These are phyloP conservation scores for Boletus pseudopeckii DNA, from an alignment of 768 basidiomycete genomes.

Conservation along the genomic window DNA sequence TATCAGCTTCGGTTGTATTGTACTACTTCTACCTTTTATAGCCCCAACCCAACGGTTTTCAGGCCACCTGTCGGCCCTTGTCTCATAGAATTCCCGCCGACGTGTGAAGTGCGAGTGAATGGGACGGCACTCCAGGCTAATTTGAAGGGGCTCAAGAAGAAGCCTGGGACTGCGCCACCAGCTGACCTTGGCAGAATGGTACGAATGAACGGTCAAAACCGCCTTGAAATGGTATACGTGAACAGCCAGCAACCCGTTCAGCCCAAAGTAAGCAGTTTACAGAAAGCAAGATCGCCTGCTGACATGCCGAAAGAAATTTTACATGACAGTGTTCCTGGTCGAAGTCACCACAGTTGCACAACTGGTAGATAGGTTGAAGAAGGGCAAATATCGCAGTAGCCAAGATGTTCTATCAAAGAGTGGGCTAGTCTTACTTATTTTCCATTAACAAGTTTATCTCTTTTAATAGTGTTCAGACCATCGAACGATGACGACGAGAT, in stretches of 20 bases:
- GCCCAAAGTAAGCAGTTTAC: constrained; percentile 53
- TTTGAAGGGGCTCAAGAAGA: constrained; percentile 92
- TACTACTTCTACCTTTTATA: constrained; percentile 77
- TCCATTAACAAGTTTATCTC: not conserved
- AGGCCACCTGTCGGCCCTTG: constrained; percentile 53
- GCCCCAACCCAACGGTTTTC: constrained; percentile 46
- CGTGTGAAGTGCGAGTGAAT: constrained; percentile 90
- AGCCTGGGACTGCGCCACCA: constrained; percentile 90
- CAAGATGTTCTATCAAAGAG: constrained; percentile 66
- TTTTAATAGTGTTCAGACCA: constrained; percentile 51
- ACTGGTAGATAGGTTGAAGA: constrained; percentile 66
- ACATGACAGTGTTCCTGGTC: constrained; percentile 79
- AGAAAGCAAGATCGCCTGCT: constrained; percentile 1
- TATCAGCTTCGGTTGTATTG: constrained; percentile 86
- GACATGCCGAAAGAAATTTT: constrained; percentile 81
- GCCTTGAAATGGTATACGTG: constrained; percentile 85
- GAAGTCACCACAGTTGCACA: constrained; percentile 69
- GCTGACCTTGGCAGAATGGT: constrained; percentile 56
- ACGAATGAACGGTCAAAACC: constrained; percentile 48
- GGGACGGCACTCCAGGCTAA: constrained; percentile 63
- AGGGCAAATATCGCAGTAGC: constrained; percentile 59
- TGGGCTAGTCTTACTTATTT: constrained; percentile 35
- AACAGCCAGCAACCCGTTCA: constrained; percentile 79
- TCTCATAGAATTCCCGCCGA: constrained; percentile 87
- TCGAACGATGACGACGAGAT: constrained; percentile 85